These are phyloP conservation scores for Pseudocercospora crystallina DNA, from an alignment of 2,329 filamentous ascomycete species.

Conservation along the genomic window DNA sequence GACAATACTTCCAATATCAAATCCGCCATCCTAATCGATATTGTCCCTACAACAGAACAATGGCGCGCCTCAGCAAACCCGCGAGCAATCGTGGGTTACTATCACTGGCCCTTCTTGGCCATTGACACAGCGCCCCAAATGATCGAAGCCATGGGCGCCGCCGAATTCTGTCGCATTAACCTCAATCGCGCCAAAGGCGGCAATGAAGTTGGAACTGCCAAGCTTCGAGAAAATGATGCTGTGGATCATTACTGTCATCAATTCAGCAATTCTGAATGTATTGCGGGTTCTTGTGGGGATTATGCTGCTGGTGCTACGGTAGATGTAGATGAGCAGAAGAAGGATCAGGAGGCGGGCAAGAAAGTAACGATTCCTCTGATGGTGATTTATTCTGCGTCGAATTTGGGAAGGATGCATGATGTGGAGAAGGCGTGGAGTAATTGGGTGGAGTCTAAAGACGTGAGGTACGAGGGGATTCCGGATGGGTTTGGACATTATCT, in stretches of 20 bases:
- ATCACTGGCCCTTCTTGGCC: conserved; percentile 55
- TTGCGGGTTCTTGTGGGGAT: conserved; percentile 48
- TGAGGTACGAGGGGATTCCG: conserved; percentile 35
- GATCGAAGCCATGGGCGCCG: conserved; percentile 45
- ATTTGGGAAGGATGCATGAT: conserved; percentile 45
- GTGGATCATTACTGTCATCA: conserved; percentile 45
- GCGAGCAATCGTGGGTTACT: conserved; percentile 40
- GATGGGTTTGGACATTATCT: conserved; percentile 48
- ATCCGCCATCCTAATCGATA: conserved; percentile 49
- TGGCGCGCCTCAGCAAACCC: conserved; percentile 45
- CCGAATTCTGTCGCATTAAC: conserved; percentile 37
- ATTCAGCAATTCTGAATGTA: conserved; percentile 44
- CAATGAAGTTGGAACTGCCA: conserved; percentile 32
- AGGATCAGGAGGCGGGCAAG: conserved; percentile 46
- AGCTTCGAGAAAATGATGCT: conserved; percentile 38
- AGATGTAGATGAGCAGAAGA: conserved; percentile 46
- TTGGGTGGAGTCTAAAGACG: conserved; percentile 43
- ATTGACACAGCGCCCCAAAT: conserved; percentile 46
- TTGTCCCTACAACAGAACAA: conserved; percentile 50
- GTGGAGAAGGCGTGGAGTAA: conserved; percentile 45
- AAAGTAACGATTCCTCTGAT: conserved; percentile 46
- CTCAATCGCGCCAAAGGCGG: conserved; percentile 34
- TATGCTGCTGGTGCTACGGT: conserved; percentile 46
- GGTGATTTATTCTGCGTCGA: conserved; percentile 45
- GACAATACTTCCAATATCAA: conserved; percentile 39